Percentiles rank a stretch among this genome's conserved stretches.
Conservation (phyloP, 495 filamentous ascomycete genomes). For the Tuber indicum region DNA sequence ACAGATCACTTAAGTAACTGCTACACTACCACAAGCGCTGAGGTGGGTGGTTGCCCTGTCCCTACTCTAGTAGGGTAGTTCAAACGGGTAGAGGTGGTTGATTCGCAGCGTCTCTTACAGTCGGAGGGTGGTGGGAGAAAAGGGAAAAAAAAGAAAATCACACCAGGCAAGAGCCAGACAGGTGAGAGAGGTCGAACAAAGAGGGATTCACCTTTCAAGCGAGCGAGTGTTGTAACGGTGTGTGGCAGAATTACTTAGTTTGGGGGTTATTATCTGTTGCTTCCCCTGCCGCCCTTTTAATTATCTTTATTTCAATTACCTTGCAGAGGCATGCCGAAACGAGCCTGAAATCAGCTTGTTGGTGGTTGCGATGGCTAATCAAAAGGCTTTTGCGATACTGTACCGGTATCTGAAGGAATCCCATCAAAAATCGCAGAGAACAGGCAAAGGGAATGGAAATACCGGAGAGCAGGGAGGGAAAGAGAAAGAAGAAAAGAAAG, state of each 20-base stretch:
- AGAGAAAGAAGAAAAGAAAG: not conserved
- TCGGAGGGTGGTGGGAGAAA: not conserved
- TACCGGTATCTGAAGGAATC: not conserved
- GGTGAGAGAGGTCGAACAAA: not conserved
- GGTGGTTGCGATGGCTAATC: not conserved
- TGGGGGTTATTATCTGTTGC: not conserved
- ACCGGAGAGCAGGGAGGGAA: not conserved
- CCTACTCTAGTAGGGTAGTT: not conserved
- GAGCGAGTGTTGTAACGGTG: conserved; percentile 1
- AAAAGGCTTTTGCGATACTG: not conserved
- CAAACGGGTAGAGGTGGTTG: not conserved
- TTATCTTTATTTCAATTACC: not conserved
- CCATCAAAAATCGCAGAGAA: not conserved
- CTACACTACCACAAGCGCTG: conserved; percentile 34
- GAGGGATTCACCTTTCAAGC: not conserved
- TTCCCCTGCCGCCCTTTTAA: not conserved
- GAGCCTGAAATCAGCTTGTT: conserved; percentile 2
- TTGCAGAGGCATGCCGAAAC: conserved; percentile 3
- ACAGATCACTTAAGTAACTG: conserved; percentile 37
- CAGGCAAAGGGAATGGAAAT: not conserved
- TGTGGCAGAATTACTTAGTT: not conserved
- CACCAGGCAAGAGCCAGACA: not conserved
- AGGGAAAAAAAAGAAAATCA: not conserved
- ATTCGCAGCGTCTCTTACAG: not conserved
- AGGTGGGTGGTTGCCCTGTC: conserved; percentile 20